Evolutionary conservation across 768 basidiomycete species (phyloP), one percentile per base, ranked within the genome.

Genomic region (Boletus tomentosulus): DNA sequence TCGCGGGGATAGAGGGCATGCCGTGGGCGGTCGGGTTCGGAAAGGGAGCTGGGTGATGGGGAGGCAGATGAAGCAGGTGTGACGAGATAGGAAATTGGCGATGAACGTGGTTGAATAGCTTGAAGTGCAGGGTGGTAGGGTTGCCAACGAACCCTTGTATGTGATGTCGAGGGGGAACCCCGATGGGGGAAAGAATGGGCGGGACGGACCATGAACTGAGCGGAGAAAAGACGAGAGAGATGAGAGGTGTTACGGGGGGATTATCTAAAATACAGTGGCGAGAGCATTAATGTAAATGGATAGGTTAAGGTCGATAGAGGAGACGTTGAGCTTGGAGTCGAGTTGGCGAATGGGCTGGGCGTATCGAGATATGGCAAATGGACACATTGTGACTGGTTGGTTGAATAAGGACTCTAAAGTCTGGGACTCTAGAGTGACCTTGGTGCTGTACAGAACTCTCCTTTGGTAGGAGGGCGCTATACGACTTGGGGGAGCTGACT

Each of bases 141-240:
- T 73, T 90, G 89, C 88, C 89, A 91, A 62, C 89, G 85, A 62
- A 84, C 75, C 68, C 86, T 75, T 47, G 84, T 73, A 61, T 87
- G 83, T 54, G 86, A 75, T 1, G 82, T 79, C 22, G 68, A 73
- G 57, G 84, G 81, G 42, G 84, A 82, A 37, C 85, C 86, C 76
- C 87, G 74, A 67, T 87, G 86, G 74, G 87, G 80, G 52, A 88
- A 72, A 10, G 83, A 69, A 51, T 78, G 76, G n/a, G 74, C 59
- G 28, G 76, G 62, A 46, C 68, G 69, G 47, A 69, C 70, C 70
- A 70, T 72, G 55, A 19, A 54, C 43, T 51, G 58, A 60, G 51
- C 31, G 46, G 46, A 22, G 34, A 47, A 44, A n/a, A 44, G 55
- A 46, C 28, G 52, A 39, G 38, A 3, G 22, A 51, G 44, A 39